Evolutionary conservation across 371 early-diverging fungal genomes (phyloP).

Genomic region (Blastocladiella emersonii): DNA sequence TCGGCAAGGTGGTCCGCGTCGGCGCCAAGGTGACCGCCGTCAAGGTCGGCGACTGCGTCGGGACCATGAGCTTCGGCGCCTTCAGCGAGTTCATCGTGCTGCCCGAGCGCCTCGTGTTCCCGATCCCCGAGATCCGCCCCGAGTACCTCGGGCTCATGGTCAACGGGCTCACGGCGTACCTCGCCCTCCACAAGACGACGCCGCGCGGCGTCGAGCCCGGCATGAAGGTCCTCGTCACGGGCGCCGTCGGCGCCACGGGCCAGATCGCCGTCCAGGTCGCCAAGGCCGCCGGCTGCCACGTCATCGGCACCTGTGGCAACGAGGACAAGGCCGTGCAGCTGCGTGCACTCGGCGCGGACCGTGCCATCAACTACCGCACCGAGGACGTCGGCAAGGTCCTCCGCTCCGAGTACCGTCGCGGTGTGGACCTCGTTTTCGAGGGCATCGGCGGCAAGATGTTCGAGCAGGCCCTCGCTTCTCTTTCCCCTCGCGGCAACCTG

Average conservation of each 20-base stretch:
- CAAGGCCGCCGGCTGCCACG: constrained; percentile 24
- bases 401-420: constrained; percentile 34
- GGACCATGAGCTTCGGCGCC: constrained; percentile 26
- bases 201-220: background rate
- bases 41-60: constrained; percentile 20
- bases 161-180: constrained; percentile 38
- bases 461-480: constrained; percentile 28
- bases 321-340: constrained; percentile 7
- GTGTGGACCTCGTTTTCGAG: constrained; percentile 45
- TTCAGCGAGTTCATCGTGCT: constrained; percentile 34
- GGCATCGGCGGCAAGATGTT: constrained; percentile 45
- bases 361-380: constrained; percentile 33
- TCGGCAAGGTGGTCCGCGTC: constrained; percentile 35
- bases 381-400: constrained; percentile 33
- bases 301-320: constrained; percentile 32
- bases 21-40: constrained; percentile 23
- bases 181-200: constrained; percentile 19
- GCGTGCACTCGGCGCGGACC: constrained; percentile 20
- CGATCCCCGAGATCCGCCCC: constrained; percentile 23
- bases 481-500: constrained; percentile 40
- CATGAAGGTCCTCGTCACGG: constrained; percentile 9
- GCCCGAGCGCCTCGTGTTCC: constrained; percentile 16
- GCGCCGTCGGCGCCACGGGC: constrained; percentile 36
- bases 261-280: constrained; percentile 35
- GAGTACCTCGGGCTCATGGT: constrained; percentile 30